phyloP scores from a whole-genome alignment of 768 basidiomycete genomes.

The Naganishia friedmannii region DNA sequence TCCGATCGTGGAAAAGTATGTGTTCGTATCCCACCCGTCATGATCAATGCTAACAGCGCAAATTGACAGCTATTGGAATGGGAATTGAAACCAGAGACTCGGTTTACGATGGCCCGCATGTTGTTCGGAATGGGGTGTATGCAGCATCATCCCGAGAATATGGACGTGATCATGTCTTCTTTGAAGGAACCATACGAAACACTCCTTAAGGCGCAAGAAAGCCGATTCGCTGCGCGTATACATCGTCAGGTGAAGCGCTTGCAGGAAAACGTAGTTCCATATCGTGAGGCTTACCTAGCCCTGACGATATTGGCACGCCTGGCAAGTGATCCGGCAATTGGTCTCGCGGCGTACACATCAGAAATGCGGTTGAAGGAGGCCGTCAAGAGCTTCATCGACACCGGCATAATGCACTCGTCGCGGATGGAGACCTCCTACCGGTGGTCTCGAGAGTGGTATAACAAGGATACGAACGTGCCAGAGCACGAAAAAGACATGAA shows the following conservation, averaged over 20 bases:
- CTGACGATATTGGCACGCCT: background rate
- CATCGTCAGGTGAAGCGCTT: background rate
- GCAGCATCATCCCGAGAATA: background rate
- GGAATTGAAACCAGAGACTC: background rate
- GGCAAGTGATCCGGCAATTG: background rate
- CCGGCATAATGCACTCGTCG: background rate
- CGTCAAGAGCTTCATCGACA: background rate
- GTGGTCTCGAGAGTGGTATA: background rate
- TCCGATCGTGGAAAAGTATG: background rate
- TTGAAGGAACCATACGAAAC: background rate
- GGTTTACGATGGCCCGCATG: background rate
- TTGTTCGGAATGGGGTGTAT: background rate
- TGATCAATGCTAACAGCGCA: background rate
- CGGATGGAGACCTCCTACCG: background rate
- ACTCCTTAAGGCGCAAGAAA: background rate
- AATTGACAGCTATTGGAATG: background rate
- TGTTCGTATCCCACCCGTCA: background rate
- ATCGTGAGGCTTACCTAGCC: background rate
- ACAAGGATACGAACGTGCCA: background rate
- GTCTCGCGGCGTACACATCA: background rate
- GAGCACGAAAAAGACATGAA: background rate
- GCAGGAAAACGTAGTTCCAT: background rate
- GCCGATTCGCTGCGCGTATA: background rate
- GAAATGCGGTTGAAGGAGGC: background rate
- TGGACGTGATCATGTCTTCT: background rate